These are phyloP conservation scores for Pseudocercospora vitis DNA, from an alignment of 2,329 filamentous ascomycete species.

Conservation along the genomic window DNA sequence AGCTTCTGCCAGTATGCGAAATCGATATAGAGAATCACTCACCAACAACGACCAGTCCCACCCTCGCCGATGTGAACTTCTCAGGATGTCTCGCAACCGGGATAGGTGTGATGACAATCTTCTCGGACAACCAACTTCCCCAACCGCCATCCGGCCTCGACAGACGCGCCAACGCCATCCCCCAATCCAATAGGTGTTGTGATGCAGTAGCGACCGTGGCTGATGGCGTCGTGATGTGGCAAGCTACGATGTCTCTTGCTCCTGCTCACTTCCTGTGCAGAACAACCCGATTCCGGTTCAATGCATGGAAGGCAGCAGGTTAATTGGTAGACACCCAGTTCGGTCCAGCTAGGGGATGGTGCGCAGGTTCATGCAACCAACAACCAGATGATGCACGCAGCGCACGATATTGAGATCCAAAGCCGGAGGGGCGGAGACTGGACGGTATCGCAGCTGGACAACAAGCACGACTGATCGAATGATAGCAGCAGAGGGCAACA, in stretches of 20 bases:
- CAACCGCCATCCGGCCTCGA: neutral
- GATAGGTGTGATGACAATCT: slow-evolving; percentile 11
- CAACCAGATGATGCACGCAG: neutral
- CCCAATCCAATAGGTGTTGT: too few relatives aligned
- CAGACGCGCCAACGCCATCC: slow-evolving; percentile 3
- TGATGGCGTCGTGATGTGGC: neutral
- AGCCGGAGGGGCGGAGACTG: too few relatives aligned
- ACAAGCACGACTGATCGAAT: neutral
- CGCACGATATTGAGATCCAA: too few relatives aligned
- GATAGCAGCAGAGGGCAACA: too few relatives aligned
- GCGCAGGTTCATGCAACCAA: too few relatives aligned
- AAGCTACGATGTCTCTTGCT: neutral
- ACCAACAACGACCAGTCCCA: slow-evolving; percentile 16
- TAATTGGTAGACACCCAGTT: neutral
- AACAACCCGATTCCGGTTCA: neutral
- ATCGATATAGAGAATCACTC: neutral
- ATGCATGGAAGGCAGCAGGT: slow-evolving; percentile 3
- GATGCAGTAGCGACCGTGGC: too few relatives aligned
- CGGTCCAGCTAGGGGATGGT: neutral
- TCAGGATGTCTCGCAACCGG: slow-evolving; percentile 11
- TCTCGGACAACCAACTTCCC: neutral
- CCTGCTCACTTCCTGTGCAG: neutral
- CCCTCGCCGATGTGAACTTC: slow-evolving; percentile 12
- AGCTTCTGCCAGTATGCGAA: neutral
- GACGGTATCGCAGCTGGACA: neutral